phyloP scores from a whole-genome alignment of 2,329 filamentous ascomycete genomes.

The Aspergillus sp. region DNA sequence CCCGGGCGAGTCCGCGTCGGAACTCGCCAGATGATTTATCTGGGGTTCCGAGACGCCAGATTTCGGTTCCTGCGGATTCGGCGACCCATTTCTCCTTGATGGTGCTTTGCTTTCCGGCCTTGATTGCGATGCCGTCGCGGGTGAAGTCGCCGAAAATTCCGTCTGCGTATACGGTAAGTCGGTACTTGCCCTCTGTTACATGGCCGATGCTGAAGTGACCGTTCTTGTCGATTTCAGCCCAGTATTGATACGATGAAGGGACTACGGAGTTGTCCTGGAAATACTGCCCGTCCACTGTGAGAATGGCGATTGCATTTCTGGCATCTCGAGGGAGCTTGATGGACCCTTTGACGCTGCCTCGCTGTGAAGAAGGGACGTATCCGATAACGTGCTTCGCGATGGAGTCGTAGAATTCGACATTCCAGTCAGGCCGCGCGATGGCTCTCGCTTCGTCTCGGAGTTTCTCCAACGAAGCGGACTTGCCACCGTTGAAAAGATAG shows the following conservation, averaged over 20 bases:
- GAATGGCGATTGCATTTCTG: constrained; percentile 54
- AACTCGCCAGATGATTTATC: constrained; percentile 64
- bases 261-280: constrained; percentile 62
- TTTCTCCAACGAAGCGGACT: constrained; percentile 46
- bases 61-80: constrained; percentile 57
- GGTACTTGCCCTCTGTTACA: constrained; percentile 60
- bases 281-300: constrained; percentile 53
- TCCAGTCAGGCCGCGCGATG: constrained; percentile 55
- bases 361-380: constrained; percentile 54
- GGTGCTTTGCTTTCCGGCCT: constrained; percentile 42
- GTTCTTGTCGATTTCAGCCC: constrained; percentile 51
- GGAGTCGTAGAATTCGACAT: constrained; percentile 62
- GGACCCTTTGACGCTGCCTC: constrained; percentile 53
- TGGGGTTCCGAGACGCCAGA: constrained; percentile 64
- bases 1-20: constrained; percentile 55
- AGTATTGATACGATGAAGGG: constrained; percentile 61
- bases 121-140: constrained; percentile 52
- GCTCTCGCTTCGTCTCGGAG: constrained; percentile 56
- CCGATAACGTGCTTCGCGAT: constrained; percentile 61
- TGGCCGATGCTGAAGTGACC: constrained; percentile 55
- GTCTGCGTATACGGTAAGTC: constrained; percentile 63
- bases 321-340: constrained; percentile 55
- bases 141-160: constrained; percentile 62
- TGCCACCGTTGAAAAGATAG: constrained; percentile 63
- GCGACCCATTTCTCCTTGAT: constrained; percentile 50